Percentiles rank a stretch among this genome's conserved stretches.
Evolutionary conservation across 345 rosid genomes (phyloP).

Genomic region (Arabis hirsuta): DNA sequence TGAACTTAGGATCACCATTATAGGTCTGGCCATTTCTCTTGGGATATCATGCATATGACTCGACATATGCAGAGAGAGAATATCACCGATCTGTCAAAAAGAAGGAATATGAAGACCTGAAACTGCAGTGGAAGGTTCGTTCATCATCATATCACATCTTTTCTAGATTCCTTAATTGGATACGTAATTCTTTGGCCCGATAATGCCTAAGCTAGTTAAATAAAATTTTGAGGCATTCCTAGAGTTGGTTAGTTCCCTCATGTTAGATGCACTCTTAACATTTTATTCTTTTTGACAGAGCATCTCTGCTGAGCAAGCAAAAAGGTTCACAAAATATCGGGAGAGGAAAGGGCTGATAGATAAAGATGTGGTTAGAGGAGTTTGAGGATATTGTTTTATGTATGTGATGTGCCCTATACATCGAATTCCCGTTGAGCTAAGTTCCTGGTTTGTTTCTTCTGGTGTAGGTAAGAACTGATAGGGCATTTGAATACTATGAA

Average conservation of each 20-base stretch:
- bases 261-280: constrained; percentile 25
- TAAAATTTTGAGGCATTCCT: not conserved
- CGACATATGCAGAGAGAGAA: constrained; percentile 90
- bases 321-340: constrained; percentile 89
- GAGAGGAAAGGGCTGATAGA: constrained; percentile 92
- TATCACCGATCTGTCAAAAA: constrained; percentile 60
- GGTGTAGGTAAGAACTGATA: constrained; percentile 94
- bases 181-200: constrained; percentile 22
- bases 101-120: constrained; percentile 79
- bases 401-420: constrained; percentile 7
- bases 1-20: constrained; percentile 30
- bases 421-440: constrained; percentile 6
- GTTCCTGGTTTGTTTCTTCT: constrained; percentile 6
- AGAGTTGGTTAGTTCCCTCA: constrained; percentile 15
- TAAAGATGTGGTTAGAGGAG: constrained; percentile 88
- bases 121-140: constrained; percentile 89
- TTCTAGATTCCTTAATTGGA: constrained; percentile 4
- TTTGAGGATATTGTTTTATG: not conserved
- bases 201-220: constrained; percentile 4
- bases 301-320: constrained; percentile 89
- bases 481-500: constrained; percentile 73
- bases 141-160: constrained; percentile 21
- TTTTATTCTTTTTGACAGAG: constrained; percentile 58
- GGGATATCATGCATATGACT: constrained; percentile 83
- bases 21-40: constrained; percentile 89